Conservation (phyloP, 768 basidiomycete genomes). For the Auricularia auricula-judae region DNA sequence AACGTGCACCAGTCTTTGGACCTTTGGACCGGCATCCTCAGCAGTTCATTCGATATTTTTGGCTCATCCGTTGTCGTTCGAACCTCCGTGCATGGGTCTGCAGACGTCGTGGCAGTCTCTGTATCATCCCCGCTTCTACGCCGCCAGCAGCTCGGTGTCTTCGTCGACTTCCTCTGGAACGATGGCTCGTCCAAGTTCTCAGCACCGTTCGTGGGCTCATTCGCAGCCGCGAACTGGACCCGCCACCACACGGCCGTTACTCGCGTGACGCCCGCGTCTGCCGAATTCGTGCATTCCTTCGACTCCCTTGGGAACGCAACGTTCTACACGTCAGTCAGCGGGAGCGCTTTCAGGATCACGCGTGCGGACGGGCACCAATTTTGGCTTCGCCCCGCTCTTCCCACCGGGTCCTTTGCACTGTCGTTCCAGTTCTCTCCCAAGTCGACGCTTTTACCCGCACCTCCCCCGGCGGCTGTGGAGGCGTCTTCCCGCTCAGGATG, state of each 20-base stretch:
- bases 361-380: conserved; percentile 38
- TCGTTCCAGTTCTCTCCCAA: conserved; percentile 23
- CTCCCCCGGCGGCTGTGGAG: conserved; percentile 17
- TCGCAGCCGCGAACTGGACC: conserved; percentile 23
- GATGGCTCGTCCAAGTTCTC: conserved; percentile 45
- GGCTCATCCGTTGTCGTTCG: conserved; percentile 27
- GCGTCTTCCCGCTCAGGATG: conserved; percentile 29
- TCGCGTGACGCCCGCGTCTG: conserved; percentile 13
- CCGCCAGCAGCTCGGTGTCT: conserved; percentile 30
- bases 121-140: conserved; percentile 32
- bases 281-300: conserved; percentile 30
- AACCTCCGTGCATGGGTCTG: conserved; percentile 28
- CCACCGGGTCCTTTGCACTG: conserved; percentile 22
- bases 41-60: conserved; percentile 31
- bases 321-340: conserved; percentile 33
- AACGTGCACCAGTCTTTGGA: conserved; percentile 33
- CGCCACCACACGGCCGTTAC: conserved; percentile 38
- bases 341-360: conserved; percentile 27
- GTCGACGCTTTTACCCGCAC: not conserved
- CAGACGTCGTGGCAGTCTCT: conserved; percentile 29
- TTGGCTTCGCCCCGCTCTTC: conserved; percentile 26
- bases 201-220: conserved; percentile 48
- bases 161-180: conserved; percentile 53
- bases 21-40: conserved; percentile 44
- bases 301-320: conserved; percentile 23